A percentile compares a stretch with the other conserved stretches of the same genome.
phyloP scores from a whole-genome alignment of 306 rosid species.

The Dalbergia oliveri region DNA sequence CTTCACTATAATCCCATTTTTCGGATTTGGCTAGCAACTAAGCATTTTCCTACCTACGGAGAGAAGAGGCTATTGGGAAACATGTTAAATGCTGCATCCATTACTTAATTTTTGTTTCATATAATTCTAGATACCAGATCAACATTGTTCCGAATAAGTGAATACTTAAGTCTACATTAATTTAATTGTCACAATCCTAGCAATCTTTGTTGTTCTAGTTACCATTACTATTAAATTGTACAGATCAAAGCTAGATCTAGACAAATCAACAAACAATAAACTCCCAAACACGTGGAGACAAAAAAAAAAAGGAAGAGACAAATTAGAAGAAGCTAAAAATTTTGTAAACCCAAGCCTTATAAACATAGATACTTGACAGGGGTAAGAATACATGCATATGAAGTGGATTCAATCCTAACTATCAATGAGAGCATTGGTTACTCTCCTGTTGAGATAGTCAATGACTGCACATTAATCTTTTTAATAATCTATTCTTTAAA shows the following conservation, averaged over 20 bases:
- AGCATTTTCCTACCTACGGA: neutral
- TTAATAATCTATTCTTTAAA: too few relatives aligned
- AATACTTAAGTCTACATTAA: slow-evolving; percentile 25
- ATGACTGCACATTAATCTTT: too few relatives aligned
- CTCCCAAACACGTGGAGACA: slow-evolving; percentile 40
- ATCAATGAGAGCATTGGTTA: too few relatives aligned
- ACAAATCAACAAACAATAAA: slow-evolving; percentile 40
- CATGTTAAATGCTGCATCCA: slow-evolving; percentile 5
- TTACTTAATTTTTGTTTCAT: neutral
- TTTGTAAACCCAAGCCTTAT: too few relatives aligned
- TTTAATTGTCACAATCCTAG: slow-evolving; percentile 25
- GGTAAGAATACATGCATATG: too few relatives aligned
- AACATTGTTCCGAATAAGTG: neutral
- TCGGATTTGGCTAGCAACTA: neutral
- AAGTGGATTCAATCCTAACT: too few relatives aligned
- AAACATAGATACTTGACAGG: too few relatives aligned
- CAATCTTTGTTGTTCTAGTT: neutral
- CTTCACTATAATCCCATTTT: neutral
- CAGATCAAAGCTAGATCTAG: slow-evolving; percentile 47
- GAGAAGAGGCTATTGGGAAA: slow-evolving; percentile 17
- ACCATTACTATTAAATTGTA: neutral
- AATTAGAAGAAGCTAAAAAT: too few relatives aligned
- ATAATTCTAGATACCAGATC: neutral
- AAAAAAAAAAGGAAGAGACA: neutral
- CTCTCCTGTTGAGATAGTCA: too few relatives aligned